These are phyloP conservation scores for Lepiota venenata DNA, from an alignment of 768 basidiomycete species.

Conservation along the genomic window DNA sequence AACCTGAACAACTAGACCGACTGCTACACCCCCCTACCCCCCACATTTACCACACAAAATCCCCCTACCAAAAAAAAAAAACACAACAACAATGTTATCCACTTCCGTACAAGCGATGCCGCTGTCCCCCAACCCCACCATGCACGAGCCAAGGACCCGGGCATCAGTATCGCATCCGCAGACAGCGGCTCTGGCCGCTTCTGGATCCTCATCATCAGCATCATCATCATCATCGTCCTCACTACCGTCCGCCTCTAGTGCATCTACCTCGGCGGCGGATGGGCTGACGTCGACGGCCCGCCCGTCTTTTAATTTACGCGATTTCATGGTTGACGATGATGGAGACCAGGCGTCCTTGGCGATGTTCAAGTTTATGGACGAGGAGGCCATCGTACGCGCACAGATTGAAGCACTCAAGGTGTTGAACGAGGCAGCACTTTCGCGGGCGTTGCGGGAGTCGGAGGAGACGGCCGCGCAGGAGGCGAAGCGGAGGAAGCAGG, in stretches of 20 bases:
- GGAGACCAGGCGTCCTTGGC: background rate
- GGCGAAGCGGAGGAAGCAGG: conserved; percentile 7
- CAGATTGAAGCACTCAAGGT: conserved; percentile 27
- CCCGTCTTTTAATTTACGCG: conserved; percentile 14
- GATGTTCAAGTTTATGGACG: conserved; percentile 19
- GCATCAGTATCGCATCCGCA: background rate
- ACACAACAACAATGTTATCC: background rate
- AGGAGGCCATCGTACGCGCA: conserved; percentile 24
- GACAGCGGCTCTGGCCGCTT: background rate
- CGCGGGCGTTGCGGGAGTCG: conserved; percentile 23
- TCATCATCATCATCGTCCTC: background rate
- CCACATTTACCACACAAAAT: background rate
- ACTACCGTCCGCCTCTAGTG: background rate
- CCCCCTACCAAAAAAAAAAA: background rate
- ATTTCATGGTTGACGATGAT: conserved; percentile 21
- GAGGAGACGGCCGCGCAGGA: conserved; percentile 24
- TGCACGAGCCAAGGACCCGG: background rate
- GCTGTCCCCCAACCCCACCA: background rate
- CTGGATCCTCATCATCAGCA: no score
- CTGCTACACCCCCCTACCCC: background rate
- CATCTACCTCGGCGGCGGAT: conserved; percentile 8
- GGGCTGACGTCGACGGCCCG: conserved; percentile 5
- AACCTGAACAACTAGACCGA: no score
- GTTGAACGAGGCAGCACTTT: conserved; percentile 22
- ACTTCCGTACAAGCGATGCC: background rate